Conservation (phyloP, 352 stramenopile genomes). For the Globisporangium sylvaticum region DNA sequence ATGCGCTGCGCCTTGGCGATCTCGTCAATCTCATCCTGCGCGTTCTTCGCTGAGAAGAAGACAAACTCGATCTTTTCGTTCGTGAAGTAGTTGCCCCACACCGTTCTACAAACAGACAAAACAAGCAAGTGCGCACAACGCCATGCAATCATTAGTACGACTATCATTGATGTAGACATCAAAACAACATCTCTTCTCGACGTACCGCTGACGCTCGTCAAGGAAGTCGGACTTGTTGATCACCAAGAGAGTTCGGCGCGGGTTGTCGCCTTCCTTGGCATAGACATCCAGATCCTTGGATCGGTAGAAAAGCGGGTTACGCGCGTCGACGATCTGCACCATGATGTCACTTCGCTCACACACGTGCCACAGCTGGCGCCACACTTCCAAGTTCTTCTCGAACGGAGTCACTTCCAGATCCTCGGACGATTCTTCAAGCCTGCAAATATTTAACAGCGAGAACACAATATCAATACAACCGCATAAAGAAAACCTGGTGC, state of each 20-base stretch:
- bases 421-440: constrained; percentile 71
- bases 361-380: constrained; percentile 99
- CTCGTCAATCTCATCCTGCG: constrained; percentile 90
- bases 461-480: background rate
- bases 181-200: background rate
- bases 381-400: constrained; percentile 99
- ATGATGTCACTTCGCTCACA: constrained; percentile 97
- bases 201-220: constrained; percentile 84
- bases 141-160: background rate
- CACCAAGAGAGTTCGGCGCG: constrained; percentile 93
- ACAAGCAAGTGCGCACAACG: background rate
- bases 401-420: constrained; percentile 96
- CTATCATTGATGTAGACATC: background rate
- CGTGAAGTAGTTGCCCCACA: constrained; percentile 95
- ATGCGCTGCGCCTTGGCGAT: constrained; percentile 61
- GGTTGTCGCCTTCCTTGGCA: constrained; percentile 87
- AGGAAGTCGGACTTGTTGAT: constrained; percentile 99
- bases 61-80: constrained; percentile 89
- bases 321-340: constrained; percentile 98
- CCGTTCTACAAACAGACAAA: constrained; percentile 29
- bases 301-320: constrained; percentile 98
- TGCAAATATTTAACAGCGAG: constrained; percentile 16
- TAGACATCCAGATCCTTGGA: constrained; percentile 95
- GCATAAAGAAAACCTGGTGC: background rate
- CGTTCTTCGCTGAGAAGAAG: constrained; percentile 97